Percentiles rank a stretch among this genome's conserved stretches.
phyloP scores from a whole-genome alignment of 2,329 filamentous ascomycete genomes.

The Penicillium oxalicum region DNA sequence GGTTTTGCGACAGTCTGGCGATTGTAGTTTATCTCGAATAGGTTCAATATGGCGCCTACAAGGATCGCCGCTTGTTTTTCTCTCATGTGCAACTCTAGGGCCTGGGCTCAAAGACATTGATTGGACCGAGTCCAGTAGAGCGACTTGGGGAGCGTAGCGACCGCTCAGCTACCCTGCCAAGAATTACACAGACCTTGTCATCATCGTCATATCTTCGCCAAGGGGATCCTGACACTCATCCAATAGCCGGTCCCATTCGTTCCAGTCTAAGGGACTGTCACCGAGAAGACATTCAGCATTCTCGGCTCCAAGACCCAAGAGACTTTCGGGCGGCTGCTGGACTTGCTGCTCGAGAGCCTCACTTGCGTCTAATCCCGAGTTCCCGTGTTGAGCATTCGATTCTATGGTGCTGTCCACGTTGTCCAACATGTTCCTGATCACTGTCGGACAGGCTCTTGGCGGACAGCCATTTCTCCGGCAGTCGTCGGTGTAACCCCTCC shows the following conservation, averaged over 20 bases:
- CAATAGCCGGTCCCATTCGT: constrained; percentile 26
- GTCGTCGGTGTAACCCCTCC: constrained; percentile 21
- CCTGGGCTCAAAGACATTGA: too few species aligned
- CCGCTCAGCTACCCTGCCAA: background rate
- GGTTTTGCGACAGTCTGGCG: too few species aligned
- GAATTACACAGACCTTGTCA: constrained; percentile 4
- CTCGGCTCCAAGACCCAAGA: background rate
- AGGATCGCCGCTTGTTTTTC: background rate
- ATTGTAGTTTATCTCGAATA: too few species aligned
- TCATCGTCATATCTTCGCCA: constrained; percentile 13
- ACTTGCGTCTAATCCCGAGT: background rate
- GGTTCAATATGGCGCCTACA: too few species aligned
- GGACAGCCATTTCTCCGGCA: constrained; percentile 13
- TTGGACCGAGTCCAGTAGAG: too few species aligned
- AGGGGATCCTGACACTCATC: constrained; percentile 22
- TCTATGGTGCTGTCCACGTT: constrained; percentile 1
- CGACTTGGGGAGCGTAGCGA: too few species aligned
- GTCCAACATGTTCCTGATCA: constrained; percentile 12
- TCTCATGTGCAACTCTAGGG: too few species aligned
- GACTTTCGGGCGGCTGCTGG: background rate
- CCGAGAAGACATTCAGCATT: constrained; percentile 10
- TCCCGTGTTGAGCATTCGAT: background rate
- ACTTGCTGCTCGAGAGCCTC: constrained; percentile 2
- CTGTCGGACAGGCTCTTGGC: constrained; percentile 18
- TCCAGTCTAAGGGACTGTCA: constrained; percentile 23